Base-by-base conservation (phyloP, 139 green algal species). In the Micractinium sp. region DNA sequence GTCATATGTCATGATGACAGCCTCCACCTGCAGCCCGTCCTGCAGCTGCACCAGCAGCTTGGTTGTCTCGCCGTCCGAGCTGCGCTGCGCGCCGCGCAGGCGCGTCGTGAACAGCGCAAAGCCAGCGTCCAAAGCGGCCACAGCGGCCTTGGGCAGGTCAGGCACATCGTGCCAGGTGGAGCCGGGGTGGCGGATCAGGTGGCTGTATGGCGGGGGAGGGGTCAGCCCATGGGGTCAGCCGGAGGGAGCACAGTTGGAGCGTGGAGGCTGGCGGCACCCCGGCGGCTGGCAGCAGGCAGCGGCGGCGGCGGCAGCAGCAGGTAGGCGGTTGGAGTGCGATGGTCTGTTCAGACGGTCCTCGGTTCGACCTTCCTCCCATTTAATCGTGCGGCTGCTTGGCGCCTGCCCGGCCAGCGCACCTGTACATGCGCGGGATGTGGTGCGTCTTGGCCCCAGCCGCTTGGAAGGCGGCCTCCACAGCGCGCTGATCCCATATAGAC, bases 41-140 rank as follows among this genome's bases (percentile, higher is more conserved):
- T 99, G 96, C 86, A 99, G 93, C 92, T 95, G 85, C 22, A 99
- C 86, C 81, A 98, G 91, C 88, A 98, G 93, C 92, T 99, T 99
- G 53, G 91, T 96, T 9, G 97, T 98, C 77, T 94, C 92, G 18
- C 92, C 93, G 79, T 96, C 94, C 27, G 76, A 80, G n/a, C 94
- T 97, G 9, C 74, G 86, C 90, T 95, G 90, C 22, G 77, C 87
- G 19, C 87, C 63, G 19, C 94, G 85, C 36, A 98, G 85, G 29
- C n/a, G 85, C 14, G 92, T 93, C 1, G 95, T 97, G 33, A 91
- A 87, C 15, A 89, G 90, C 5, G 22, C 60, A 81, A 98, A 98
- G 60, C 89, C 56, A 2, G 90, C 33, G 38, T 95, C 83, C 41
- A 98, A 88, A 16, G 96, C 41, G 0, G 60, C 67, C 20, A 77